phyloP scores from a whole-genome alignment of 2,329 filamentous ascomycete species.

The Drechslerella coelobrocha region DNA sequence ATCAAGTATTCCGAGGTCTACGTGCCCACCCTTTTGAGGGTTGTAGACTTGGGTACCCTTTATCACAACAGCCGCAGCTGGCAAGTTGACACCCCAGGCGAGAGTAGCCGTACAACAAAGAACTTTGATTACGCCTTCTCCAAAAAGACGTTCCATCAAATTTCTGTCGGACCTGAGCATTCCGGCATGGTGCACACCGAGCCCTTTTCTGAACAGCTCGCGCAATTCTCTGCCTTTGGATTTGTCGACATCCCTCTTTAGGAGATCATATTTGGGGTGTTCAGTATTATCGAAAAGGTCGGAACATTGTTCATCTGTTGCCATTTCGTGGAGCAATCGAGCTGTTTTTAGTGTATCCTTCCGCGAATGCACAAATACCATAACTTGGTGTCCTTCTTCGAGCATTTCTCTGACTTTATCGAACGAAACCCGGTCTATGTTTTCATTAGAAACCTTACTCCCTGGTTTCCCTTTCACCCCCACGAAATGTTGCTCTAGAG shows the following conservation, averaged over 20 bases:
- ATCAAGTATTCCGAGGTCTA: conserved; percentile 93
- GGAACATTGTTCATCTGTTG: conserved; percentile 76
- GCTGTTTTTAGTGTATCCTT: conserved; percentile 92
- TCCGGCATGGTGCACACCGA: conserved; percentile 95
- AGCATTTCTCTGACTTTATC: conserved; percentile 97
- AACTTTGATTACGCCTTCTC: conserved; percentile 90
- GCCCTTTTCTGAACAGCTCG: conserved; percentile 85
- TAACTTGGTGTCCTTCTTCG: conserved; percentile 88
- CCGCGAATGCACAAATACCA: conserved; percentile 98
- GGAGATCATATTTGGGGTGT: conserved; percentile 80
- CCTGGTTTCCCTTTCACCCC: conserved; percentile 92
- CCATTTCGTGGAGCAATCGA: conserved; percentile 83
- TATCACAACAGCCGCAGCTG: conserved; percentile 94
- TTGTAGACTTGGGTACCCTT: conserved; percentile 98
- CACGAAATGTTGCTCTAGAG: conserved; percentile 95
- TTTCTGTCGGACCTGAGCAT: conserved; percentile 95
- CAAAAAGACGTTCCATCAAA: conserved; percentile 90
- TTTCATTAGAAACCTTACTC: conserved; percentile 81
- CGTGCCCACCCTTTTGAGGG: conserved; percentile 92
- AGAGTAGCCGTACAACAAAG: conserved; percentile 97
- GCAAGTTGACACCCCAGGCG: conserved; percentile 98
- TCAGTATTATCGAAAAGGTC: conserved; percentile 82
- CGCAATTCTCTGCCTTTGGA: conserved; percentile 86
- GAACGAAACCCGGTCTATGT: conserved; percentile 84
- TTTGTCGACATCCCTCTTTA: conserved; percentile 81